A percentile compares a stretch with the other conserved stretches of the same genome.
phyloP scores from a whole-genome alignment of 345 rosid genomes.

The Ceriops zippeliana region DNA sequence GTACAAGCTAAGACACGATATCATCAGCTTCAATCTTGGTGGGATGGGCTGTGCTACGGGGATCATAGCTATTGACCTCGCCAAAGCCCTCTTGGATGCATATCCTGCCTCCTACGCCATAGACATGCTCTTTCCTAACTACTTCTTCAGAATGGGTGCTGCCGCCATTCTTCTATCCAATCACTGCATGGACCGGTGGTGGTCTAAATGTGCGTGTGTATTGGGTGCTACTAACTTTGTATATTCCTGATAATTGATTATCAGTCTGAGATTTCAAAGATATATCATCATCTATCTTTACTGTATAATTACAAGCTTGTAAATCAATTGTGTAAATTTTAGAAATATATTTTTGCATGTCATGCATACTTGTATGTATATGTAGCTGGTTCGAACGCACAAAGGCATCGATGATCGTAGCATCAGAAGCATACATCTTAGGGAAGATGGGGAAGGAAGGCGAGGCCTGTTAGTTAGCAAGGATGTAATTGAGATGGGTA shows the following conservation, averaged over 20 bases:
- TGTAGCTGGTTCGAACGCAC: constrained; percentile 64
- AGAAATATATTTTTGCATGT: too few species aligned
- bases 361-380: neutral
- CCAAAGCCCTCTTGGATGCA: constrained; percentile 48
- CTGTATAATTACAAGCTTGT: too few species aligned
- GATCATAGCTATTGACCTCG: constrained; percentile 62
- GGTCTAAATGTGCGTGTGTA: neutral
- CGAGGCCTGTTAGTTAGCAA: constrained; percentile 52
- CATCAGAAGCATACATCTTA: constrained; percentile 48
- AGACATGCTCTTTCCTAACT: constrained; percentile 64
- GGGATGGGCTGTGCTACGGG: constrained; percentile 85
- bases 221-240: too few species aligned
- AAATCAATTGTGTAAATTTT: too few species aligned
- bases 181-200: constrained; percentile 22
- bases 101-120: constrained; percentile 51
- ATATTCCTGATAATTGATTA: neutral
- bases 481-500: constrained; percentile 50
- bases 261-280: neutral
- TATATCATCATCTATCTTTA: too few species aligned
- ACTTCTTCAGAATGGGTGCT: constrained; percentile 73
- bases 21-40: constrained; percentile 68
- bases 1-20: constrained; percentile 58
- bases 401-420: constrained; percentile 50
- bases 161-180: constrained; percentile 69
- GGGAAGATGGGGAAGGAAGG: constrained; percentile 49